A percentile compares a stretch with the other conserved stretches of the same genome.
phyloP scores from a whole-genome alignment of 495 filamentous ascomycete genomes.

The Penicillium salamii region DNA sequence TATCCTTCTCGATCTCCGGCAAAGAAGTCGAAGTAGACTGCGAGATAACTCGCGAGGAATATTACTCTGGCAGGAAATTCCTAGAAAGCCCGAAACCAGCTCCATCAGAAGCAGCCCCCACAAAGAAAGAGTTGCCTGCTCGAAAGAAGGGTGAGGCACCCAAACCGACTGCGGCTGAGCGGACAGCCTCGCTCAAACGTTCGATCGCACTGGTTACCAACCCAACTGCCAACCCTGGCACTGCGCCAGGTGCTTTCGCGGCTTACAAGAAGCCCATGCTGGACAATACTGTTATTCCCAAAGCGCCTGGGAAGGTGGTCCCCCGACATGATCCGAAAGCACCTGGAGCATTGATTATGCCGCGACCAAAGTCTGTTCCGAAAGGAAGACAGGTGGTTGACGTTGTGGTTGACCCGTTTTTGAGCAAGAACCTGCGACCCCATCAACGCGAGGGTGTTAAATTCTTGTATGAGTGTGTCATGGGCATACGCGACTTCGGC shows the following conservation, averaged over 20 bases:
- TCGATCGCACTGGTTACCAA: constrained; percentile 15
- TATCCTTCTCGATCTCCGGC: constrained; percentile 61
- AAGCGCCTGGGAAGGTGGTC: constrained; percentile 41
- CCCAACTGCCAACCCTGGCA: constrained; percentile 27
- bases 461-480: constrained; percentile 82
- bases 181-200: constrained; percentile 17
- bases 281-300: constrained; percentile 48
- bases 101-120: not conserved
- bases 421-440: constrained; percentile 63
- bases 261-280: constrained; percentile 63
- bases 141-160: constrained; percentile 12
- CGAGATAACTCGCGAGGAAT: constrained; percentile 60
- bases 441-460: constrained; percentile 76
- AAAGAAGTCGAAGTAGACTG: constrained; percentile 76
- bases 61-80: constrained; percentile 55
- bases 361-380: constrained; percentile 51
- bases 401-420: constrained; percentile 74
- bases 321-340: constrained; percentile 67
- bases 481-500: constrained; percentile 70
- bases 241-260: constrained; percentile 18
- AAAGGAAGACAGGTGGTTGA: constrained; percentile 70
- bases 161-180: constrained; percentile 6
- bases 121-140: constrained; percentile 23
- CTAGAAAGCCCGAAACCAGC: constrained; percentile 25
- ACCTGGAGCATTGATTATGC: constrained; percentile 68